These are phyloP conservation scores for Blastomyces percursus DNA, from an alignment of 2,329 filamentous ascomycete species.

Conservation along the genomic window DNA sequence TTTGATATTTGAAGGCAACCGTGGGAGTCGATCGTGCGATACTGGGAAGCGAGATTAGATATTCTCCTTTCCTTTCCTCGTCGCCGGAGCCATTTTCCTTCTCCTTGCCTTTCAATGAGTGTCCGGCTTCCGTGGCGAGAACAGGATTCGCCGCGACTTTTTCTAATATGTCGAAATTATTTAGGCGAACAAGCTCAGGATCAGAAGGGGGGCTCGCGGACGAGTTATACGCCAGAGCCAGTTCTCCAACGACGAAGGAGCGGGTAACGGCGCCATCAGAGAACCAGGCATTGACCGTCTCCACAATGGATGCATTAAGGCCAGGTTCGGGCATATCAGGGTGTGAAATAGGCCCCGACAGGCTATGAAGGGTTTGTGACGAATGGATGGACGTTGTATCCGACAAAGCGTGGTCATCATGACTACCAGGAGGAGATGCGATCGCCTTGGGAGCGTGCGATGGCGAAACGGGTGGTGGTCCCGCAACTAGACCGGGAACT, in stretches of 20 bases:
- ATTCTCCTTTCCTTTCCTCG: slow-evolving; percentile 59
- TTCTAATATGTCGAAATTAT: slow-evolving; percentile 79
- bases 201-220: slow-evolving; percentile 29
- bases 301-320: slow-evolving; percentile 78
- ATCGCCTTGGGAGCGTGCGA: slow-evolving; percentile 26
- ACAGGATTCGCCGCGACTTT: slow-evolving; percentile 89
- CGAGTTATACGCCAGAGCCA: slow-evolving; percentile 71
- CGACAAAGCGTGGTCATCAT: slow-evolving; percentile 58
- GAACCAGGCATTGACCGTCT: slow-evolving; percentile 79
- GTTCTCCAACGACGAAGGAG: slow-evolving; percentile 70
- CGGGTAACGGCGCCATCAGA: slow-evolving; percentile 60
- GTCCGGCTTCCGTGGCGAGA: slow-evolving; percentile 60
- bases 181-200: slow-evolving; percentile 62
- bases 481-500: slow-evolving; percentile 17
- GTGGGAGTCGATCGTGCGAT: slow-evolving; percentile 54
- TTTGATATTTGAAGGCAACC: slow-evolving; percentile 84
- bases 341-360: slow-evolving; percentile 60
- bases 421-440: slow-evolving; percentile 42
- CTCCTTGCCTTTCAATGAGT: slow-evolving; percentile 8
- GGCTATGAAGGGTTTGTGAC: slow-evolving; percentile 62
- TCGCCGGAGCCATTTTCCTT: slow-evolving; percentile 31
- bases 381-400: slow-evolving; percentile 90
- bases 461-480: slow-evolving; percentile 27
- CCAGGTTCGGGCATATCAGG: slow-evolving; percentile 70
- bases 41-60: slow-evolving; percentile 60